A percentile compares a stretch with the other conserved stretches of the same genome.
Evolutionary conservation across 2,329 filamentous ascomycete genomes (phyloP).

Genomic region (Dothideomycetes sp.): DNA sequence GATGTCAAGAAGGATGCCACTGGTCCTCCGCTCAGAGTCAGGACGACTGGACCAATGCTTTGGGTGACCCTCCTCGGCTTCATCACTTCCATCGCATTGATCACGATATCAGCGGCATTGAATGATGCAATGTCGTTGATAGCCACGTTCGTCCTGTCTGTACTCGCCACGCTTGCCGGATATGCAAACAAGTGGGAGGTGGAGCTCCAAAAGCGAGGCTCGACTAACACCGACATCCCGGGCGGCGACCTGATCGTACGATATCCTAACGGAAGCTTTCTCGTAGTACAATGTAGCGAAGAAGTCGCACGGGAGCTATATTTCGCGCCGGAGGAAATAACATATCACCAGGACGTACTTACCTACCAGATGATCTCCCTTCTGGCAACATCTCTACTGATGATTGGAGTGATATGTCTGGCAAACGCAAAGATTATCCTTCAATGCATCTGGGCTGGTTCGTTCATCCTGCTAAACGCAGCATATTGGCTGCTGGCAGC

Average conservation of each 20-base stretch:
- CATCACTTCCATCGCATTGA: slow-evolving; percentile 28
- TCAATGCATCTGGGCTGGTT: slow-evolving; percentile 38
- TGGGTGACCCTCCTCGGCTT: slow-evolving; percentile 35
- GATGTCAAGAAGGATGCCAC: slow-evolving; percentile 32
- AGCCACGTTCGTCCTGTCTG: slow-evolving; percentile 35
- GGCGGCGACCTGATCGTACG: slow-evolving; percentile 37
- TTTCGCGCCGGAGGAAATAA: slow-evolving; percentile 39
- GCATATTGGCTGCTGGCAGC: slow-evolving; percentile 42
- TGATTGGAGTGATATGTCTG: slow-evolving; percentile 41
- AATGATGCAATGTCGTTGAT: slow-evolving; percentile 41
- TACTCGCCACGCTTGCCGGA: slow-evolving; percentile 39
- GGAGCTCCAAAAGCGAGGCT: slow-evolving; percentile 25
- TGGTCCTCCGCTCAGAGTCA: too few species aligned
- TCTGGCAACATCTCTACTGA: slow-evolving; percentile 39
- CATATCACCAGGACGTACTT: slow-evolving; percentile 31
- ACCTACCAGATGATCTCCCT: slow-evolving; percentile 37
- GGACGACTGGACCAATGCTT: too few species aligned
- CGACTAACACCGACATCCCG: neutral
- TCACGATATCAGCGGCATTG: slow-evolving; percentile 32
- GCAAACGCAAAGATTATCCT: slow-evolving; percentile 37
- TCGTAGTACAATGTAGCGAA: slow-evolving; percentile 39
- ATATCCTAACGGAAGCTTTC: slow-evolving; percentile 39
- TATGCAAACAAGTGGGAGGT: slow-evolving; percentile 39
- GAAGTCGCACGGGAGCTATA: slow-evolving; percentile 39
- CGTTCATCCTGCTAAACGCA: slow-evolving; percentile 39